These are phyloP conservation scores for Jackrogersella multiformis DNA, from an alignment of 495 filamentous ascomycete species.

Conservation along the genomic window DNA sequence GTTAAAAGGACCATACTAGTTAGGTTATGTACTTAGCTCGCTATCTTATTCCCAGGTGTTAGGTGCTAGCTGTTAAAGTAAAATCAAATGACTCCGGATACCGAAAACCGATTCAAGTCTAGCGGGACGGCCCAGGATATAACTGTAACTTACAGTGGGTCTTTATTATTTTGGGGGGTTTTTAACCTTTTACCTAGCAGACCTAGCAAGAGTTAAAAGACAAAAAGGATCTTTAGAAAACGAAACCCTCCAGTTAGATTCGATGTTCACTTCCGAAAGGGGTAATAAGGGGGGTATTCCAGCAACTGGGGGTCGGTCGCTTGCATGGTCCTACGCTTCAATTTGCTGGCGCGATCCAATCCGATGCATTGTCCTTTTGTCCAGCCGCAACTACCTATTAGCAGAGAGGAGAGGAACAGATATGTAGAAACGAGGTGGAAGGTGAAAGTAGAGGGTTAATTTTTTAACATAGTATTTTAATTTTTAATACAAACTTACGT, in stretches of 20 bases:
- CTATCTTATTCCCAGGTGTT: constrained; percentile 13
- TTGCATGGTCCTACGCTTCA: not conserved
- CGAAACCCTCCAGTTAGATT: constrained; percentile 18
- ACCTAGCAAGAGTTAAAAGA: not conserved
- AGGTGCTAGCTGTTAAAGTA: not conserved
- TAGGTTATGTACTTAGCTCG: constrained; percentile 14
- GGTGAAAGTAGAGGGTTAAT: not conserved
- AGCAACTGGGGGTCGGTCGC: not conserved
- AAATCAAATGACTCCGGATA: not conserved
- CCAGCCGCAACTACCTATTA: constrained; percentile 19
- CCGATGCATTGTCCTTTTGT: constrained; percentile 41
- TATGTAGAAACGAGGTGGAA: not conserved
- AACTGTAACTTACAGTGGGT: too few species aligned
- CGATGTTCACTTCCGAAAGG: constrained; percentile 22
- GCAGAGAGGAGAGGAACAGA: constrained; percentile 1
- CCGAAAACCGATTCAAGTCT: constrained; percentile 18
- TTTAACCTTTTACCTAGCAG: not conserved
- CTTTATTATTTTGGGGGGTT: constrained; percentile 8
- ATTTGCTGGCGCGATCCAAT: not conserved
- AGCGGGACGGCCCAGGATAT: constrained; percentile 5
- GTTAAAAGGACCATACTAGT: constrained; percentile 34
- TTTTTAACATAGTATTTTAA: too few species aligned
- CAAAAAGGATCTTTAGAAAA: constrained; percentile 2
- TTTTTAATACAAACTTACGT: not conserved
- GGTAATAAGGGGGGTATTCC: constrained; percentile 28